phyloP scores from a whole-genome alignment of 225 moss, liverwort and hornwort species.

The Marchantia paleacea region DNA sequence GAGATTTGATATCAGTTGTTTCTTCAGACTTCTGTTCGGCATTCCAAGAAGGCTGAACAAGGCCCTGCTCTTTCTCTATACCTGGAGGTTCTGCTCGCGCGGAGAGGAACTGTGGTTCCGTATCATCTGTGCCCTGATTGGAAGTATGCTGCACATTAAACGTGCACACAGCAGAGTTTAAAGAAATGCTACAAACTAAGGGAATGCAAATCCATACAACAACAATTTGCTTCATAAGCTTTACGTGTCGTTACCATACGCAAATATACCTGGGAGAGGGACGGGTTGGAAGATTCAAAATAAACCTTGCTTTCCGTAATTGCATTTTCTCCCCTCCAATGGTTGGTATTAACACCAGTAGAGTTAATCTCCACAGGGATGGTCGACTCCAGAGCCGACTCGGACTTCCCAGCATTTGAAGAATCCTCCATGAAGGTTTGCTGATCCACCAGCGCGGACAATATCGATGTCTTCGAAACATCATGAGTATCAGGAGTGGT shows the following conservation, averaged over 20 bases:
- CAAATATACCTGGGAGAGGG: slow-evolving; percentile 10
- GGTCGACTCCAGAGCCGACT: not conserved
- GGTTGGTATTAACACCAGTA: not conserved
- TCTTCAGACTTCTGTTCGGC: slow-evolving; percentile 22
- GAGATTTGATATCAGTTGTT: slow-evolving; percentile 27
- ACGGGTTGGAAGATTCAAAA: not conserved
- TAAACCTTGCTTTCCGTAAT: not conserved
- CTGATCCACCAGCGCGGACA: not conserved
- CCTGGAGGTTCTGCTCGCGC: not conserved
- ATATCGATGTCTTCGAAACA: not conserved
- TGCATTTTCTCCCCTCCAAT: not conserved
- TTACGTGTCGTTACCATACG: not conserved
- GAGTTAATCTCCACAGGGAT: not conserved
- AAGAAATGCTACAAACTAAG: no score
- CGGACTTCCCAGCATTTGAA: not conserved
- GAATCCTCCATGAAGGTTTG: not conserved
- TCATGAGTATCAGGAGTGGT: not conserved
- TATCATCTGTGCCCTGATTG: slow-evolving; percentile 5
- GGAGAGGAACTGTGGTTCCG: not conserved
- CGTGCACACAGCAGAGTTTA: not conserved
- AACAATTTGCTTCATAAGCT: not conserved
- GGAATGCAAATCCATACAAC: not conserved
- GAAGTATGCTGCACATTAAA: not conserved
- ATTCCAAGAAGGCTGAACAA: slow-evolving; percentile 15
- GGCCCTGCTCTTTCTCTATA: slow-evolving; percentile 14